Conservation (phyloP, 768 basidiomycete genomes). For the Mycena haematopus region DNA sequence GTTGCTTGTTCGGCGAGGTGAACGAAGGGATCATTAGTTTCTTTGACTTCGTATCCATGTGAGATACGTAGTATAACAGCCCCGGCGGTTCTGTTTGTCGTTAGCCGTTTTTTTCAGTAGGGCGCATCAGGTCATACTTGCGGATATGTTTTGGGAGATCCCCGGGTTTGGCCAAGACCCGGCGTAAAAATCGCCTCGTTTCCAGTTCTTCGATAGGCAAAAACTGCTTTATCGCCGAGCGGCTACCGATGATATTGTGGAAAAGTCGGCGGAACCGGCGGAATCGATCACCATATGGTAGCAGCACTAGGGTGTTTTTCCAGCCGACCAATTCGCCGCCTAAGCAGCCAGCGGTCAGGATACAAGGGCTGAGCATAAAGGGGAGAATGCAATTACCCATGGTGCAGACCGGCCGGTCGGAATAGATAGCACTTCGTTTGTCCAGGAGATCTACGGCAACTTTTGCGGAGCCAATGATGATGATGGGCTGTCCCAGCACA, state of each 20-base stretch:
- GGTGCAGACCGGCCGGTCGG: conserved; percentile 61
- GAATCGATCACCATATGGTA: conserved; percentile 65
- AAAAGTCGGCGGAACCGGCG: conserved; percentile 59
- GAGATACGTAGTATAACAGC: conserved; percentile 59
- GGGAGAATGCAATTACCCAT: conserved; percentile 27
- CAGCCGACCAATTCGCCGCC: conserved; percentile 63
- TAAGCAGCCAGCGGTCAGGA: conserved; percentile 44
- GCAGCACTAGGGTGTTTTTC: conserved; percentile 60
- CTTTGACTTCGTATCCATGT: conserved; percentile 60
- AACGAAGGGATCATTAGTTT: conserved; percentile 57
- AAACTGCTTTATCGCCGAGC: conserved; percentile 49
- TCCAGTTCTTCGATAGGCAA: conserved; percentile 52
- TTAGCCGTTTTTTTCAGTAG: conserved; percentile 6
- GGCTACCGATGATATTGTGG: conserved; percentile 56
- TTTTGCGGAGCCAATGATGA: conserved; percentile 60
- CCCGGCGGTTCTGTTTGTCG: conserved; percentile 51
- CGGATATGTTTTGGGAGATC: conserved; percentile 54
- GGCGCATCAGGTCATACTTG: conserved; percentile 42
- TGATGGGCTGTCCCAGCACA: conserved; percentile 63
- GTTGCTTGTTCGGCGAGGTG: conserved; percentile 60
- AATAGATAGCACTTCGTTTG: conserved; percentile 70
- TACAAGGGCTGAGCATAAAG: conserved; percentile 7
- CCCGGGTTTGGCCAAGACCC: conserved; percentile 53
- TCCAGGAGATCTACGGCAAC: conserved; percentile 65
- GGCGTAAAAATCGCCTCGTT: conserved; percentile 53